phyloP scores from a whole-genome alignment of 768 basidiomycete genomes.

The Russula virescens region DNA sequence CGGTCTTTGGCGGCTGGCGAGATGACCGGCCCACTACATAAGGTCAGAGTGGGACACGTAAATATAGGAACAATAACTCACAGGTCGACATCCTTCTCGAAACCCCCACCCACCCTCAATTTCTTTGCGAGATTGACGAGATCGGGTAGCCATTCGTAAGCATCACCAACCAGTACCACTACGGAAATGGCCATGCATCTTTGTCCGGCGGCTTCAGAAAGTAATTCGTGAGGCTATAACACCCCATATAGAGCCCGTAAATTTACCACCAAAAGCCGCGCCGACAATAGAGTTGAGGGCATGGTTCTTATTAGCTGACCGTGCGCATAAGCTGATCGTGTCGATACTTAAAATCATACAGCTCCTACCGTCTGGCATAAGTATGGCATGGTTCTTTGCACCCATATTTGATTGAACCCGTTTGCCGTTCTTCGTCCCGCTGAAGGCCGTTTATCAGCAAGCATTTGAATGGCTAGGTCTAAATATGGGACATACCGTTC shows the following conservation, averaged over 20 bases:
- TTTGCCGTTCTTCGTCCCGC: slow-evolving; percentile 83
- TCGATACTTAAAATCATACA: neutral
- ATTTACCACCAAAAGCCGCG: slow-evolving; percentile 83
- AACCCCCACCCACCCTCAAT: slow-evolving; percentile 84
- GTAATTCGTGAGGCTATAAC: slow-evolving; percentile 26
- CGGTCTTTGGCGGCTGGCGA: slow-evolving; percentile 78
- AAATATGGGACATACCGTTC: slow-evolving; percentile 48
- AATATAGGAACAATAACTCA: slow-evolving; percentile 36
- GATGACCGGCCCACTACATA: slow-evolving; percentile 64
- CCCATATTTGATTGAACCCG: slow-evolving; percentile 68
- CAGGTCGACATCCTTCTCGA: slow-evolving; percentile 82
- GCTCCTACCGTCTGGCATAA: slow-evolving; percentile 85
- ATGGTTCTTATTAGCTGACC: slow-evolving; percentile 83
- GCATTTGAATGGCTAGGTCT: neutral
- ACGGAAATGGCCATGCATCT: slow-evolving; percentile 97
- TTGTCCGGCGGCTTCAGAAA: slow-evolving; percentile 76
- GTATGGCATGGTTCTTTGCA: slow-evolving; percentile 93
- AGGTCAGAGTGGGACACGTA: neutral
- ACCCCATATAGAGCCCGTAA: neutral
- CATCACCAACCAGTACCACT: slow-evolving; percentile 77
- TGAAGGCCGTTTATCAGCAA: slow-evolving; percentile 28
- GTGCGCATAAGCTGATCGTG: neutral
- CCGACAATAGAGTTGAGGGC: slow-evolving; percentile 89
- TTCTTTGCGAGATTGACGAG: slow-evolving; percentile 74
- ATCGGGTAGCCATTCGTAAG: slow-evolving; percentile 78